Conservation (phyloP, 2,329 filamentous ascomycete genomes). For the Tolypocladium endophyticum region DNA sequence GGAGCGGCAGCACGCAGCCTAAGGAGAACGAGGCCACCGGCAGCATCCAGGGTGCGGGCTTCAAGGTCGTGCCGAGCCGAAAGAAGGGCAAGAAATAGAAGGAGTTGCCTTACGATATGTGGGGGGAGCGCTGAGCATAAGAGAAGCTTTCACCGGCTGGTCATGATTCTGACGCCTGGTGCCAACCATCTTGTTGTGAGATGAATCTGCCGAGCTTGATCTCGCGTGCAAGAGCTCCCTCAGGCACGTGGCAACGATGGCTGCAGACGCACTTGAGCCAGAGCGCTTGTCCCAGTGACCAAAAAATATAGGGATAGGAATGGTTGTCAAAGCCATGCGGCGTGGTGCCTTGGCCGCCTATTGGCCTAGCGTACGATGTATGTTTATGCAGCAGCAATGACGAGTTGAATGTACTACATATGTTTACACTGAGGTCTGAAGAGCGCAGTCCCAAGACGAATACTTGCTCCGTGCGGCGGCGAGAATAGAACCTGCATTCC, state of each 20-base stretch:
- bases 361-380: neutral
- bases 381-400: neutral
- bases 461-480: neutral
- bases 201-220: neutral
- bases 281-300: neutral
- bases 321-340: neutral
- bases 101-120: slow-evolving; percentile 4
- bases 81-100: slow-evolving; percentile 78
- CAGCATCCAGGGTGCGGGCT: slow-evolving; percentile 44
- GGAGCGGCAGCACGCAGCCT: slow-evolving; percentile 42
- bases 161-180: neutral
- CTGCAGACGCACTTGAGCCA: neutral
- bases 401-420: neutral
- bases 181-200: neutral
- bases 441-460: neutral
- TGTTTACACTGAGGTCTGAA: neutral
- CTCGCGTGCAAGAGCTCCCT: neutral
- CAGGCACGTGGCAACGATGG: neutral
- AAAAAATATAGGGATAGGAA: neutral
- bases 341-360: neutral
- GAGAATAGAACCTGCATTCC: no score
- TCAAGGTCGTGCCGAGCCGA: slow-evolving; percentile 84
- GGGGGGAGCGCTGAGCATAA: slow-evolving; percentile 6
- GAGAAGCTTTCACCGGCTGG: neutral
- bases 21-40: slow-evolving; percentile 33